Base-by-base conservation (phyloP, 441 rosid species). In the Dalechampia spathulata region DNA sequence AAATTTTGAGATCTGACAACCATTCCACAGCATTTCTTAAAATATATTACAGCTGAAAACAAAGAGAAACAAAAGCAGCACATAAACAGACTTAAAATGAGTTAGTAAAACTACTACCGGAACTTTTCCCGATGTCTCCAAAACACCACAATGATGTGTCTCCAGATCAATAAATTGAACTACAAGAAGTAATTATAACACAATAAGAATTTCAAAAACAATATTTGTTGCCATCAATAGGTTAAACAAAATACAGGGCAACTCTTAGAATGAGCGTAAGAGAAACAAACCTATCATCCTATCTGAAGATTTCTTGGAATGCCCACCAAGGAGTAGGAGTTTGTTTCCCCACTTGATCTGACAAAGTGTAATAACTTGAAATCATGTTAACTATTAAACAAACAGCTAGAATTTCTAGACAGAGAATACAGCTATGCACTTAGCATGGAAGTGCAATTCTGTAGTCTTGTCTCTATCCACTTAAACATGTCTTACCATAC, bases 271-370 rank as follows among this genome's bases (percentile, higher is more conserved):
- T 30, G 28, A 30, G 36, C 55, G 36, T 37, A 40, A 53, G 41
- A 60, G 38, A 47, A 66, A 44, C 85, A 69, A 70, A 86, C 99
- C 96, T 76, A 45, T 75, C 66, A 92, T 67, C 55, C 65, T 59
- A 70, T 76, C 80, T 34, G 81, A 64, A 73, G 79, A 68, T 54
- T 73, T 78, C 75, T 80, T 92, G 13, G 95, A 79, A 70, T 92
- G 79, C 30, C 99, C 97, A 7, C 97, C 96, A 27, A 89, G 60
- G 49, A 92, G 63, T 26, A 92, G 84, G 56, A 92, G 85, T 72
- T 75, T 85, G 78, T 73, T 80, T 60, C 80, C 85, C 96, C 97
- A 92, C 62, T 83, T 75, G 54, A 89, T 72, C 99, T 92, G 80
- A 51, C 54, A 61, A 63, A 73, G 21, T 25, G 36, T 34, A 56